Evolutionary conservation across 2,329 filamentous ascomycete species (phyloP).

Genomic region (Paraphoma sp.): DNA sequence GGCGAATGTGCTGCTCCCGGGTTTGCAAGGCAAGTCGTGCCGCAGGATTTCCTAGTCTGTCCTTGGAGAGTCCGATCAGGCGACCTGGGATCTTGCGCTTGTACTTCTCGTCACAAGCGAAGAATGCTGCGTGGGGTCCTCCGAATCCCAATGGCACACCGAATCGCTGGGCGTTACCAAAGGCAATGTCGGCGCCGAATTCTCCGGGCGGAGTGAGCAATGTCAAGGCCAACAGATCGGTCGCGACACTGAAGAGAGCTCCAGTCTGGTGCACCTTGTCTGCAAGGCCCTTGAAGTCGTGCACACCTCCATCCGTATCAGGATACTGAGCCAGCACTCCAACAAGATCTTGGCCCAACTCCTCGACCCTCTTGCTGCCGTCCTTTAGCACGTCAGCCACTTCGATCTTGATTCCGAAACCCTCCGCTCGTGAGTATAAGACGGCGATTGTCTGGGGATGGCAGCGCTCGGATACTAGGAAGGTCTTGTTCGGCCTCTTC

Average conservation of each 20-base stretch:
- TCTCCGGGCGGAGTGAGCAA: slow-evolving; percentile 88
- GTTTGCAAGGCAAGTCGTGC: slow-evolving; percentile 88
- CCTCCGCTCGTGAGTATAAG: slow-evolving; percentile 82
- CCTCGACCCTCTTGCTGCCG: slow-evolving; percentile 70
- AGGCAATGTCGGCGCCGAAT: slow-evolving; percentile 93
- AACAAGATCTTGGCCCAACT: slow-evolving; percentile 79
- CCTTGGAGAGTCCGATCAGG: slow-evolving; percentile 89
- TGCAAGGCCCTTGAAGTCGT: slow-evolving; percentile 76
- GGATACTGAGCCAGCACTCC: slow-evolving; percentile 96
- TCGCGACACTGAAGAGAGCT: slow-evolving; percentile 84
- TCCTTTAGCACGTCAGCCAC: slow-evolving; percentile 74
- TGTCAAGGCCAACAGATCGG: slow-evolving; percentile 86
- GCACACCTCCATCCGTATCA: slow-evolving; percentile 81
- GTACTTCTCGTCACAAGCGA: slow-evolving; percentile 87
- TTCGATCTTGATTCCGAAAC: slow-evolving; percentile 85
- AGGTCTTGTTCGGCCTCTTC: slow-evolving; percentile 79
- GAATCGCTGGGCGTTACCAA: slow-evolving; percentile 89
- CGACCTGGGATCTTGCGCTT: slow-evolving; percentile 95
- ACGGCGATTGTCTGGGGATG: slow-evolving; percentile 88
- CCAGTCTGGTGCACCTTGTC: slow-evolving; percentile 79
- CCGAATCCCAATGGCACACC: slow-evolving; percentile 92
- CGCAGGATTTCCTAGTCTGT: slow-evolving; percentile 81
- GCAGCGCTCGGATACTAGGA: slow-evolving; percentile 80
- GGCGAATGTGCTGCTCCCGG: slow-evolving; percentile 91
- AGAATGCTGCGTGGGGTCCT: slow-evolving; percentile 96